These are phyloP conservation scores for Umbellularia californica DNA, from an alignment of 164 flowering plant genomes.

Conservation along the genomic window DNA sequence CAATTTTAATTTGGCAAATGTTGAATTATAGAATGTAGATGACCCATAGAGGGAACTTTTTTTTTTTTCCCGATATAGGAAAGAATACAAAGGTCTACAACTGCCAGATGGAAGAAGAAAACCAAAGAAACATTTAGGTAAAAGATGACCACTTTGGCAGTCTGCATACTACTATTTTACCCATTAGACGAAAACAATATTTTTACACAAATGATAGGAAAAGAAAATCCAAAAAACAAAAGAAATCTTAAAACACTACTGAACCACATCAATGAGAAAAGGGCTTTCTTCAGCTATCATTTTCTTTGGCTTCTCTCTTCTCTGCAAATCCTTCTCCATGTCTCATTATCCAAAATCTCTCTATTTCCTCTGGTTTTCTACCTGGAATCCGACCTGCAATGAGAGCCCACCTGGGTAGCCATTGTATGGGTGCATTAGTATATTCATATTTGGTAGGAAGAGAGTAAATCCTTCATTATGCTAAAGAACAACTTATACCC, in stretches of 20 bases:
- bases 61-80: too few species aligned
- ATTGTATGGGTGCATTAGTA: neutral
- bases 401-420: conserved; percentile 51
- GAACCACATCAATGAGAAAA: neutral
- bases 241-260: neutral
- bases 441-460: too few species aligned
- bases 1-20: too few species aligned
- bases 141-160: neutral
- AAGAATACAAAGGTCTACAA: too few species aligned
- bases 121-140: too few species aligned
- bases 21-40: too few species aligned
- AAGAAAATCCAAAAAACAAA: neutral
- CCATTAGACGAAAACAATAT: neutral
- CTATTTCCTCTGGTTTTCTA: conserved; percentile 70
- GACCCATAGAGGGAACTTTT: too few species aligned
- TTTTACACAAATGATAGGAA: neutral
- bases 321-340: conserved; percentile 33
- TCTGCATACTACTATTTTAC: neutral
- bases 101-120: too few species aligned
- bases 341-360: conserved; percentile 84
- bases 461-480: too few species aligned
- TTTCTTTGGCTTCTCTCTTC: neutral
- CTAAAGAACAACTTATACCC: too few species aligned
- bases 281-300: neutral
- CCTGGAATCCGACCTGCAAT: conserved; percentile 81